These are phyloP conservation scores for Saprolegnia parasitica DNA, from an alignment of 352 stramenopile species.

Conservation along the genomic window DNA sequence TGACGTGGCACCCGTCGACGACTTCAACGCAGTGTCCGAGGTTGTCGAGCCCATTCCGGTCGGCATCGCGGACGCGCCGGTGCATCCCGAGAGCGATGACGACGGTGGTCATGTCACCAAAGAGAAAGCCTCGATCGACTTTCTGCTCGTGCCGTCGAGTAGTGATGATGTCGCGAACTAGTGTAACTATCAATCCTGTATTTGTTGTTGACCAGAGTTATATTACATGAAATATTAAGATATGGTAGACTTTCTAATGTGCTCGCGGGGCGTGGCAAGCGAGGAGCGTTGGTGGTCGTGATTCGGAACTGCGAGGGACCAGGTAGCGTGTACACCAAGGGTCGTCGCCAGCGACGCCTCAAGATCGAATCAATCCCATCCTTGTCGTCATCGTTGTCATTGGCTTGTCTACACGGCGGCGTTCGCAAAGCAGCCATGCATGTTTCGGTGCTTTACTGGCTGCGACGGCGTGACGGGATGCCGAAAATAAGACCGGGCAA, in stretches of 20 bases:
- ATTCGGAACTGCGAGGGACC: too few species aligned
- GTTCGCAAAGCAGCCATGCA: too few species aligned
- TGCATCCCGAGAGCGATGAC: not conserved
- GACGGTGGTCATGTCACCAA: not conserved
- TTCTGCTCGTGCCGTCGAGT: not conserved
- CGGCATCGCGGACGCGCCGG: not conserved
- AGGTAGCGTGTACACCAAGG: too few species aligned
- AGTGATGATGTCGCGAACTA: not conserved
- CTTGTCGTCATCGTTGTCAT: too few species aligned
- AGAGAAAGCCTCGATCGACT: not conserved
- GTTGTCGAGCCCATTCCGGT: not conserved
- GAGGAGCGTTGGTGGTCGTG: too few species aligned
- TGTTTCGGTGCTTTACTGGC: not conserved
- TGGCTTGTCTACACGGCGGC: too few species aligned
- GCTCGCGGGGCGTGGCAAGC: too few species aligned
- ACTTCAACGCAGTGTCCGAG: not conserved
- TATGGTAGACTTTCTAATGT: too few species aligned
- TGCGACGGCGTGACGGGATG: not conserved
- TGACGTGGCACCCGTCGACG: not conserved
- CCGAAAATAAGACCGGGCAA: not conserved
- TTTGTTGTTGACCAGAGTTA: too few species aligned
- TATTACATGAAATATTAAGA: too few species aligned
- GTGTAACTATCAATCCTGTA: not conserved
- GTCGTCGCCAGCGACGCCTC: too few species aligned
- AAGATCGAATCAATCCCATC: too few species aligned